A percentile compares a stretch with the other conserved stretches of the same genome.
These are phyloP conservation scores for Naematelia encephala DNA, from an alignment of 768 basidiomycete species.

Conservation along the genomic window DNA sequence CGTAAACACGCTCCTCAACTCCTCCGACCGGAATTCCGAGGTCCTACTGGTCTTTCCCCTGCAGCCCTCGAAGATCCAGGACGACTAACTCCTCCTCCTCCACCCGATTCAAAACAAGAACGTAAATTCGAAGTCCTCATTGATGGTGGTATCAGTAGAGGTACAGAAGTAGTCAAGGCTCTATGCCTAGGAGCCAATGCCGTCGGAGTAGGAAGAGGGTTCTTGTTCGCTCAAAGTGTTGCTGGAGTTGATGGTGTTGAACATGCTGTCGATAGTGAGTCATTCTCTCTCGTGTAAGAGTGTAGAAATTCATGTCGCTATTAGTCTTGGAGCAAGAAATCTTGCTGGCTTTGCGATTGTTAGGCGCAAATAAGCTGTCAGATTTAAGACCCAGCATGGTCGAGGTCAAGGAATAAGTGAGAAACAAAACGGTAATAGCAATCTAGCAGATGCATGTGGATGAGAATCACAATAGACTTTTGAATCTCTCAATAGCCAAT, in stretches of 20 bases:
- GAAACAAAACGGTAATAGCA: not conserved
- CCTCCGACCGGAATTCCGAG: conserved; percentile 32
- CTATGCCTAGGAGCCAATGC: conserved; percentile 47
- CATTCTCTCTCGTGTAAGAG: not conserved
- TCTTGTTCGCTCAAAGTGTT: conserved; percentile 43
- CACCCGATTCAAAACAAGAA: conserved; percentile 9
- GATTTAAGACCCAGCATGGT: conserved; percentile 76
- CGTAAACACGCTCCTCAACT: conserved; percentile 38
- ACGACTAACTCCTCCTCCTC: conserved; percentile 12
- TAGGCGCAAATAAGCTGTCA: conserved; percentile 65
- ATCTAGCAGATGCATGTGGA: conserved; percentile 6
- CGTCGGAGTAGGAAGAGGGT: conserved; percentile 46
- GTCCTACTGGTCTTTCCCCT: conserved; percentile 23
- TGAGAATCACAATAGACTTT: conserved; percentile 22
- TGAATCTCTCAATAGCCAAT: conserved; percentile 71
- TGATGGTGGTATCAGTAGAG: conserved; percentile 39
- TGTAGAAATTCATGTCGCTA: not conserved
- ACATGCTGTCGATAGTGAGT: conserved; percentile 45
- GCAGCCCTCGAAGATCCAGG: conserved; percentile 10
- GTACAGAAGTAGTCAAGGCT: conserved; percentile 47
- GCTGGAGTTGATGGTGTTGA: conserved; percentile 40
- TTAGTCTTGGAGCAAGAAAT: conserved; percentile 73
- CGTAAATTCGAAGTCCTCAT: conserved; percentile 30
- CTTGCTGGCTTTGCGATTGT: conserved; percentile 66
- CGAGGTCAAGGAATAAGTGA: conserved; percentile 36